Conservation (phyloP, 2,329 filamentous ascomycete genomes). For the Arthrobotrys musiformis region DNA sequence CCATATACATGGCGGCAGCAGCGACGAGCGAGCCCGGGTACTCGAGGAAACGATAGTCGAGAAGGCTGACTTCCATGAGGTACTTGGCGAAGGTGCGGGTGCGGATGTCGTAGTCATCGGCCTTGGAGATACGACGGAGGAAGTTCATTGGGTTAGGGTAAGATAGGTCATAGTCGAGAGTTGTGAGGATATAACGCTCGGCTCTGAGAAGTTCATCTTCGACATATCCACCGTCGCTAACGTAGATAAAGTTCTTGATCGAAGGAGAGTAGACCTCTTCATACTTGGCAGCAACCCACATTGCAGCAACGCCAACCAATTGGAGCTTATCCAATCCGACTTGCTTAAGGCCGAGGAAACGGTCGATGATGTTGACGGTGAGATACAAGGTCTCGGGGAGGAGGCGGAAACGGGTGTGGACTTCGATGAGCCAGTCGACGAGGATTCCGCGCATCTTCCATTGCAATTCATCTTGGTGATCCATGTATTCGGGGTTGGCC, state of each 20-base stretch:
- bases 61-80: constrained; percentile 92
- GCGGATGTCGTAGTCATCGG: constrained; percentile 98
- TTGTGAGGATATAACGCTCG: constrained; percentile 91
- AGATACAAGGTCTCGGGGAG: constrained; percentile 96
- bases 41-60: constrained; percentile 92
- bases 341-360: constrained; percentile 93
- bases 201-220: constrained; percentile 95
- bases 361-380: constrained; percentile 97
- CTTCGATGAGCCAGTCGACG: constrained; percentile 97
- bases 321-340: constrained; percentile 96
- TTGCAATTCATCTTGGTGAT: constrained; percentile 90
- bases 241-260: constrained; percentile 94
- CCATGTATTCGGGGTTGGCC: constrained; percentile 94
- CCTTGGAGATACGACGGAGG: constrained; percentile 96
- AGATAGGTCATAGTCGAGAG: constrained; percentile 94
- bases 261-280: constrained; percentile 97
- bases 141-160: constrained; percentile 99
- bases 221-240: constrained; percentile 94
- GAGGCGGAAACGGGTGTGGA: constrained; percentile 95
- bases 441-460: constrained; percentile 99
- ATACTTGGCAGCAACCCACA: constrained; percentile 99
- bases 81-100: constrained; percentile 98
- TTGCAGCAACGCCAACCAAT: constrained; percentile 95
- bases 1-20: constrained; percentile 93
- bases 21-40: constrained; percentile 90